Conservation (phyloP, 768 basidiomycete genomes). For the Amanita thiersii region DNA sequence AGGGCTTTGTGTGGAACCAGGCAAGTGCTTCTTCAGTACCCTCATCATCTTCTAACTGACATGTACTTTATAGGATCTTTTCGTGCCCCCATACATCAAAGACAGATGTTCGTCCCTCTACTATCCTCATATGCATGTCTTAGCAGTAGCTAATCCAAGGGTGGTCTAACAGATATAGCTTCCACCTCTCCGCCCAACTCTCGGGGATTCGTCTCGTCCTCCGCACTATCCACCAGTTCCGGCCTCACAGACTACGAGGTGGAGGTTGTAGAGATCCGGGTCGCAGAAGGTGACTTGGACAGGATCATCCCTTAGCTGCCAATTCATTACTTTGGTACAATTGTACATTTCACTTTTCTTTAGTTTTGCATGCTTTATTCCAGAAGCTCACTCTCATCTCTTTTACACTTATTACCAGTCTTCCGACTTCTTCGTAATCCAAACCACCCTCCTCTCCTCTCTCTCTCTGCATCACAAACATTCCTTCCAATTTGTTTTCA, state of each 20-base stretch:
- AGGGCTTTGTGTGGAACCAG: constrained; percentile 91
- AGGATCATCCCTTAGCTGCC: constrained; percentile 69
- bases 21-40: no score
- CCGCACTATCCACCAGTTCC: constrained; percentile 59
- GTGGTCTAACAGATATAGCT: constrained; percentile 53
- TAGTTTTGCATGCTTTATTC: no score
- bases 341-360: no score
- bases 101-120: constrained; percentile 65
- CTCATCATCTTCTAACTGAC: no score
- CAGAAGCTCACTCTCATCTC: constrained; percentile 2
- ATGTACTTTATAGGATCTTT: constrained; percentile 56
- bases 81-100: constrained; percentile 85
- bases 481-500: no score
- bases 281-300: constrained; percentile 69
- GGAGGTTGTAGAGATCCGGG: constrained; percentile 83
- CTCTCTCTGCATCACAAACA: no score
- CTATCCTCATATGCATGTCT: constrained; percentile 12
- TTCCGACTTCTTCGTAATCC: constrained; percentile 7
- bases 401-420: not conserved
- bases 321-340: no score
- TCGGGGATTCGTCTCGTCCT: constrained; percentile 55
- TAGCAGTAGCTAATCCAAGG: constrained; percentile 4
- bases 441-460: no score
- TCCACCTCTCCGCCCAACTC: constrained; percentile 78
- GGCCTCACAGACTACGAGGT: constrained; percentile 72